phyloP scores from a whole-genome alignment of 768 basidiomycete genomes.

The Termitomyces sp. region DNA sequence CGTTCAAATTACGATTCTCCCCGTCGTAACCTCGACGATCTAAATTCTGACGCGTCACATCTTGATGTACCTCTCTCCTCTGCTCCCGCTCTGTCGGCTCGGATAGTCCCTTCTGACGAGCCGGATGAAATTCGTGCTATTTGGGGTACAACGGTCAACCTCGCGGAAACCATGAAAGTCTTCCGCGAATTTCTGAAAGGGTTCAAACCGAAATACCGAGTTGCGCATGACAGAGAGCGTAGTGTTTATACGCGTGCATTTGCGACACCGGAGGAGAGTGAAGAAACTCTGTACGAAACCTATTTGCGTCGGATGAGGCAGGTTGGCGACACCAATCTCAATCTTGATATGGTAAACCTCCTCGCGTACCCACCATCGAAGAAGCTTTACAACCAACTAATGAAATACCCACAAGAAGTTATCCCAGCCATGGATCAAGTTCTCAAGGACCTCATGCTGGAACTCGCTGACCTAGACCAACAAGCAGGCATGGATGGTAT shows the following conservation, averaged over 20 bases:
- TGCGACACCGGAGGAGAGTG: slow-evolving; percentile 58
- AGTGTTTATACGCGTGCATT: slow-evolving; percentile 46
- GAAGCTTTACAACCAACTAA: slow-evolving; percentile 78
- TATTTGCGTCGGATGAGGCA: slow-evolving; percentile 84
- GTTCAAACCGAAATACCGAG: slow-evolving; percentile 90
- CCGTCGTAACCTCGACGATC: slow-evolving; percentile 33
- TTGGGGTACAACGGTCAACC: slow-evolving; percentile 96
- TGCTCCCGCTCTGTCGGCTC: slow-evolving; percentile 51
- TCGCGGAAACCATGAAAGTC: slow-evolving; percentile 84
- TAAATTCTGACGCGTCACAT: slow-evolving; percentile 53
- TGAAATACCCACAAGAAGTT: slow-evolving; percentile 96
- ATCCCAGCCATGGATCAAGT: slow-evolving; percentile 97
- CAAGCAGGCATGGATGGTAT: slow-evolving; percentile 67
- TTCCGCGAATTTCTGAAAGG: slow-evolving; percentile 87
- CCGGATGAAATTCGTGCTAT: slow-evolving; percentile 87
- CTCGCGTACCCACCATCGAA: slow-evolving; percentile 78
- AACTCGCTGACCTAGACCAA: slow-evolving; percentile 78
- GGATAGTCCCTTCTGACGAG: slow-evolving; percentile 56
- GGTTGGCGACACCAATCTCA: slow-evolving; percentile 90
- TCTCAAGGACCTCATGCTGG: slow-evolving; percentile 88
- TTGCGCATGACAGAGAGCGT: slow-evolving; percentile 60
- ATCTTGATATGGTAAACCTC: slow-evolving; percentile 84
- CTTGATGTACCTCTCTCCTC: slow-evolving; percentile 56
- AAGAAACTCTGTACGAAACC: slow-evolving; percentile 66
- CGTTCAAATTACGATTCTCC: slow-evolving; percentile 19